Percentiles rank a stretch among this genome's conserved stretches.
Conservation (phyloP, 2,329 filamentous ascomycete genomes). For the Zymoseptoria ardabiliae region DNA sequence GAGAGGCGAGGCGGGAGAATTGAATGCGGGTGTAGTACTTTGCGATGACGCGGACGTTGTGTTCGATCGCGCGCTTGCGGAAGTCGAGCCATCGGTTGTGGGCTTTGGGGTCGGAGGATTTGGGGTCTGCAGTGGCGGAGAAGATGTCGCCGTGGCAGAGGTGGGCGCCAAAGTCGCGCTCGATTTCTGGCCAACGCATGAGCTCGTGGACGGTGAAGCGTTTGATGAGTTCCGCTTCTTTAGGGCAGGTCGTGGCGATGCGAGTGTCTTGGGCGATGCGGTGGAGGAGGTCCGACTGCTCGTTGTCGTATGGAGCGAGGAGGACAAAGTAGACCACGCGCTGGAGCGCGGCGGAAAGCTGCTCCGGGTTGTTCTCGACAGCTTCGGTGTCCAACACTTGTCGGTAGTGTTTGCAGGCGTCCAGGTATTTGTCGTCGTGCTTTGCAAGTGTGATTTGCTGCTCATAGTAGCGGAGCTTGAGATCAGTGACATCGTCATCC, state of each 20-base stretch:
- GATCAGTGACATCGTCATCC: slow-evolving; percentile 86
- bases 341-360: slow-evolving; percentile 79
- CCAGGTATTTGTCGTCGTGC: slow-evolving; percentile 94
- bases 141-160: slow-evolving; percentile 88
- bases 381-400: slow-evolving; percentile 95
- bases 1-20: slow-evolving; percentile 79
- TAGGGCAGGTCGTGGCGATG: slow-evolving; percentile 47
- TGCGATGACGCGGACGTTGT: slow-evolving; percentile 94
- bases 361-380: slow-evolving; percentile 79
- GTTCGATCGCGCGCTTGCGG: slow-evolving; percentile 96
- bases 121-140: slow-evolving; percentile 48
- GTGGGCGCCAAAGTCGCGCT: slow-evolving; percentile 80
- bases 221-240: slow-evolving; percentile 80
- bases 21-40: slow-evolving; percentile 98
- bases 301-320: slow-evolving; percentile 93
- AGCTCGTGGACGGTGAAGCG: slow-evolving; percentile 92
- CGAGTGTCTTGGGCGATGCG: slow-evolving; percentile 81
- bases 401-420: slow-evolving; percentile 96
- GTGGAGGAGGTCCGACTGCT: slow-evolving; percentile 94
- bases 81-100: slow-evolving; percentile 86
- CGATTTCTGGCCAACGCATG: slow-evolving; percentile 96
- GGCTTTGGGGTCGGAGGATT: slow-evolving; percentile 63
- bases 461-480: slow-evolving; percentile 94
- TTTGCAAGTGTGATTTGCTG: slow-evolving; percentile 94
- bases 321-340: slow-evolving; percentile 97